phyloP scores from a whole-genome alignment of 176 grass and related monocot genomes.

The Cenchrus purpureus region DNA sequence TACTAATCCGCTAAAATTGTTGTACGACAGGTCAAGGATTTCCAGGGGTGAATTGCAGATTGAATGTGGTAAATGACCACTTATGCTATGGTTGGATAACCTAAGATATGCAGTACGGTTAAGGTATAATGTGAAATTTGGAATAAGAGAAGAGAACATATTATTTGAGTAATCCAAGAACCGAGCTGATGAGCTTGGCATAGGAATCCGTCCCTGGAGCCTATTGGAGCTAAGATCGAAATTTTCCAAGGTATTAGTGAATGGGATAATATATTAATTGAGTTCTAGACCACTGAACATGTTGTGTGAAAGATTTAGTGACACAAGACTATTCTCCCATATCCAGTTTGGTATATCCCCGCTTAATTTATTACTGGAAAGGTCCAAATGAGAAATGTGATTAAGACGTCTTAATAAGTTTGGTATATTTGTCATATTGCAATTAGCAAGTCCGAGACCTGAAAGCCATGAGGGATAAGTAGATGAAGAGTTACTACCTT shows the following conservation, averaged over 20 bases:
- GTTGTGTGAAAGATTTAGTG: slow-evolving; percentile 30
- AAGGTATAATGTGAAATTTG: slow-evolving; percentile 32
- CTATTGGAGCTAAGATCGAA: slow-evolving; percentile 40
- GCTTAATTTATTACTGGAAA: slow-evolving; percentile 42
- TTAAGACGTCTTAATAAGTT: too few relatives aligned
- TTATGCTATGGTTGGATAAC: slow-evolving; percentile 28
- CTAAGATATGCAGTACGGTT: not conserved
- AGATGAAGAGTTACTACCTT: not conserved
- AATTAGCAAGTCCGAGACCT: slow-evolving; percentile 29
- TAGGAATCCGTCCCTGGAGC: slow-evolving; percentile 18
- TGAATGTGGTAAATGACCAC: slow-evolving; percentile 19
- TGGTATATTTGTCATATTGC: slow-evolving; percentile 39
- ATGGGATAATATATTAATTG: slow-evolving; percentile 7
- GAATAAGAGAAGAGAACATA: not conserved
- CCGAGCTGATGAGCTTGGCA: not conserved
- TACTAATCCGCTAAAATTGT: not conserved
- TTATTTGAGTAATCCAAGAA: slow-evolving; percentile 30
- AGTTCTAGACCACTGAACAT: not conserved
- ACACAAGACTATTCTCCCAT: not conserved
- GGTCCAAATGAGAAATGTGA: too few relatives aligned
- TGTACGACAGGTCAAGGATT: slow-evolving; percentile 10
- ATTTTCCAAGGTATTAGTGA: rapidly evolving
- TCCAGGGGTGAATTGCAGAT: not conserved
- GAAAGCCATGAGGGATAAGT: too few relatives aligned
- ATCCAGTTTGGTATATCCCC: slow-evolving; percentile 44